Base-by-base conservation (phyloP, 2,329 filamentous ascomycete species). In the Podosphaera xanthii region DNA sequence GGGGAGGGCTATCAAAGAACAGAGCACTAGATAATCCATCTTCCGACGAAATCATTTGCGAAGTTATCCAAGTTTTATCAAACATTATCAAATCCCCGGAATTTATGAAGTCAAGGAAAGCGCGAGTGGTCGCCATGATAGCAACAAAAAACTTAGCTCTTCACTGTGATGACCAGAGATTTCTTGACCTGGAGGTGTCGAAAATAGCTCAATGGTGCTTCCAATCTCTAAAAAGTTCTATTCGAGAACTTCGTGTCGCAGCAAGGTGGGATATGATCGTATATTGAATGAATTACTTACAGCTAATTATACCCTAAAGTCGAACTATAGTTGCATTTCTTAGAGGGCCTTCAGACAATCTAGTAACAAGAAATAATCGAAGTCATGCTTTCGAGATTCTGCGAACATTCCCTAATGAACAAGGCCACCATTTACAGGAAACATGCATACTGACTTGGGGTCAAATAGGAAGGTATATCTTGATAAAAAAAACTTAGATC, bases 381-480 rank as follows among this genome's bases (percentile, higher is more conserved):
- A 77, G 83, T 57, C 79, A 81, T 60, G 79, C 80, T 1, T 74
- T 96, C 5, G 79, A 84, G 36, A 79, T 86, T 64, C 73, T 97
- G 8, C 83, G 82, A 62, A 79, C 76, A 3, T 75, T 94, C 9
- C 87, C 85, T 0, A 31, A 9, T 33, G 55, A 57, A 60, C 79
- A 82, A 59, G 75, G 80, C 6, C 71, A 82, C 4, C 76, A 81
- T 61, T 72, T 90, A 52, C 83, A 89, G 57, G 91, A 97, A 70
- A 90, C 87, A 22, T 83, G 87, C 63, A 84, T 97, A 60, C 75
- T 92, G 71, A 85, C 87, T 12, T 89, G 91, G 79, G 85, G 86
- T n/a, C 84, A 88, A 67, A 76, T 95, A 56, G 91, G 87, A 61
- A 77, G 79, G 78, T 83, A 72, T 65, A 73, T 68, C n/a, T 49